Base-by-base conservation (phyloP, 2,329 filamentous ascomycete genomes). In the Beauveria brongniartii region DNA sequence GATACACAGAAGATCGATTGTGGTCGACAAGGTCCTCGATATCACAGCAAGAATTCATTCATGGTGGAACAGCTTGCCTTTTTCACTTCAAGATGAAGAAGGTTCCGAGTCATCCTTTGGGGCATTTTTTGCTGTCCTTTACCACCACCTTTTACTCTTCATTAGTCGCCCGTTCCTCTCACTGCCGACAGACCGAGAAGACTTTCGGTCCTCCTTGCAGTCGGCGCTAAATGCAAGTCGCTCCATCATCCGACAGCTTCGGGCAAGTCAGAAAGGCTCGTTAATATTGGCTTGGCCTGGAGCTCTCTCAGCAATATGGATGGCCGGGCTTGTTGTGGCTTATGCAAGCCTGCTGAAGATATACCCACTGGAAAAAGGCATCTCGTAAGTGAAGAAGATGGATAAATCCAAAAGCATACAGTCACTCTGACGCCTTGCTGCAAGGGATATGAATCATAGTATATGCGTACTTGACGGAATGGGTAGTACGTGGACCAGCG, bases 151-250 rank as follows among this genome's bases (percentile, higher is more conserved):
- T 1, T 63, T 72, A 10, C 65, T 75, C 34, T 61, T 73, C 22
- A 67, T 73, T 20, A 71, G 74, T 28, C 66, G 73, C 1, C 72
- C 72, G 1, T 72, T 68, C 6, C 65, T 75, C 2, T 75, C 72
- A 2, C 64, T 74, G 1, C 66, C 69, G n/a, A 64, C 56, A 30
- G 66, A 61, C 54, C 65, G 62, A 22, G 63, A 57, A 14, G 68
- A 71, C 10, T 74, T 74, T 52, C 65, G 68, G 46, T 69, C 70
- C 6, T 67, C 65, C 3, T 63, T 73, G 7, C 72, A 74, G 60
- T 64, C 67, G 9, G 69, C 68, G 5, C 65, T 74, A 2, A 64
- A 65, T 52, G 69, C 70, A 8, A 68, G 68, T 22, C 65, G 65
- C 12, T 64, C 65, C 18, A 72, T 73, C 24, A 65, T 71, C n/a